Evolutionary conservation across 495 filamentous ascomycete genomes (phyloP).

Genomic region (Halenospora varia): DNA sequence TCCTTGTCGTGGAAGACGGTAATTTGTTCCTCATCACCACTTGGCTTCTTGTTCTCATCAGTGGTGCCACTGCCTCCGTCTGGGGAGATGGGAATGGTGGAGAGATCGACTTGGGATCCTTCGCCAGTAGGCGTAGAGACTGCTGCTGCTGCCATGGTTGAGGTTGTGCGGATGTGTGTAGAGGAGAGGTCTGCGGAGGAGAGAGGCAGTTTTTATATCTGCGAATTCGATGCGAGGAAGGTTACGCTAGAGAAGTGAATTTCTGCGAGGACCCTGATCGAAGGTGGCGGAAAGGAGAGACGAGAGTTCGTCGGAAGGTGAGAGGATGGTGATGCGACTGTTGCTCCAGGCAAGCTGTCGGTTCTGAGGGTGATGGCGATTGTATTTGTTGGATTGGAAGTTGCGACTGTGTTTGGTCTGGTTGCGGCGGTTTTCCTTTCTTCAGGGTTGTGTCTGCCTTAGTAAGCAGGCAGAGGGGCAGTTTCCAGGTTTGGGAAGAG

Average conservation of each 20-base stretch:
- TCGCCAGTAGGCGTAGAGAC: conserved; percentile 3
- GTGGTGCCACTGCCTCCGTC: conserved; percentile 40
- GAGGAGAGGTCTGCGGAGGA: neutral
- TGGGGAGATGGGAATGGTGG: conserved; percentile 71
- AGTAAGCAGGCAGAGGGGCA: neutral
- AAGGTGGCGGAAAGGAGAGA: neutral
- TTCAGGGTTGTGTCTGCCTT: neutral
- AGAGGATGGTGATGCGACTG: conserved; percentile 6
- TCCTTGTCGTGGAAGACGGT: conserved; percentile 97
- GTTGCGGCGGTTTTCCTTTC: neutral
- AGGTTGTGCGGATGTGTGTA: conserved; percentile 1
- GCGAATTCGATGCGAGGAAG: neutral
- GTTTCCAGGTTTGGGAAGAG: neutral
- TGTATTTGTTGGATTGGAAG: neutral
- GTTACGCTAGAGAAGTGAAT: neutral
- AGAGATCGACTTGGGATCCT: conserved; percentile 49
- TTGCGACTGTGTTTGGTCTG: conserved; percentile 4
- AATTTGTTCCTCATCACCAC: conserved; percentile 52
- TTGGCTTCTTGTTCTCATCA: conserved; percentile 32
- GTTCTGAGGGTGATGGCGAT: neutral
- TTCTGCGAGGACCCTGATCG: neutral
- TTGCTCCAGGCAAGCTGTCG: conserved; percentile 26
- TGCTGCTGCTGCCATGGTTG: conserved; percentile 36
- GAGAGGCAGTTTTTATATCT: neutral
- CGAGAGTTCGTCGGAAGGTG: neutral